Evolutionary conservation across 2,329 filamentous ascomycete species (phyloP), one percentile per base, ranked within the genome.

Genomic region (Gnomoniopsis smithogilvyi): DNA sequence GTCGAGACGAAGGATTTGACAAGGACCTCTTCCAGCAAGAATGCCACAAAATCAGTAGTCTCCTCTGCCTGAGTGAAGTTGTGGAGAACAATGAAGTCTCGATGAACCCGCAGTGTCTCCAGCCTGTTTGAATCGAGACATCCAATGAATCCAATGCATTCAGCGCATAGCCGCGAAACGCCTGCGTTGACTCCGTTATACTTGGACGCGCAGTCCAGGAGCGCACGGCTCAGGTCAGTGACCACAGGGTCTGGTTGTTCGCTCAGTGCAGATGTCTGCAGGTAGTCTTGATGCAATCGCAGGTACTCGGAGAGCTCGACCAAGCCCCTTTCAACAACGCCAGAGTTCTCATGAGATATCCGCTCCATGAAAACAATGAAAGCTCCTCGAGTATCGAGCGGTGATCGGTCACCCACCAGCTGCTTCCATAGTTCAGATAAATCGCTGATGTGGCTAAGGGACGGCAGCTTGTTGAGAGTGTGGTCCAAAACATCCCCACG

Each of bases 1-100:
- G 91, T 90, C 1, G 94, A 96, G 47, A 96, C 78, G 69, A 99
- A 99, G 0, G 93, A 89, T 62, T 93, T 92, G 26, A 98, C 92
- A 12, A 99, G 78, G 8, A 96, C 89, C 68, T 96, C 84, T 67
- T 96, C 89, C 17, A 99, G 80, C 50, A 96, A 80, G 67, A 93
- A 92, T 45, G 95, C 80, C 8, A 92, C 85, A 72, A 98, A 99
- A 62, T 95, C 87, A 17, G 91, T 88, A 0, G 88, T 90, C 70
- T 99, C 94, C 53, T 85, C 83, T 17, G 84, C 80, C 49, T 84
- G 83, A 48, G 89, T 84, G 67, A 99, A 98, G 70, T 99, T 98
- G 53, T 90, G 89, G 41, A 93, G 75, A 52, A 98, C 86, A 24
- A 98, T 84, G 55, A 97, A 90, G n/a, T 92, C 89, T 63, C 84